Conservation (phyloP, 1,139 yeast genomes). For the Suhomyces anneliseae region DNA sequence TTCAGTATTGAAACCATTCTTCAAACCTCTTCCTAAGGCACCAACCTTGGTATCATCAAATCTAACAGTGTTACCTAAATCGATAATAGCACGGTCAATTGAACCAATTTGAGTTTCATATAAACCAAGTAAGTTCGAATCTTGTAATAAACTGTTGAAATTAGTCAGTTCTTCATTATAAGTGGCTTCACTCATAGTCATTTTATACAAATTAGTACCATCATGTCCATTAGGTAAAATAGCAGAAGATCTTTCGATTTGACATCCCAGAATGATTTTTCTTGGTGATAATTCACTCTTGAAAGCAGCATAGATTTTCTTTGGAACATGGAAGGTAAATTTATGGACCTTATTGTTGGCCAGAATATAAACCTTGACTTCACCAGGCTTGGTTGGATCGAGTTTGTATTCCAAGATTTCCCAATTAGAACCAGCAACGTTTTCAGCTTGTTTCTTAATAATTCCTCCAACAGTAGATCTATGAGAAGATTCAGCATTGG, state of each 20-base stretch:
- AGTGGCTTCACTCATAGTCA: conserved; percentile 65
- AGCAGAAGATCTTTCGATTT: conserved; percentile 58
- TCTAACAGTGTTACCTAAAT: conserved; percentile 70
- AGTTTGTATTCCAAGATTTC: conserved; percentile 72
- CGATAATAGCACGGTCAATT: conserved; percentile 73
- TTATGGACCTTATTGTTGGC: conserved; percentile 74
- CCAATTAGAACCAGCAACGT: conserved; percentile 78
- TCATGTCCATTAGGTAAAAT: conserved; percentile 71
- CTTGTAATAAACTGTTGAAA: conserved; percentile 65
- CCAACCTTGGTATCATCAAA: conserved; percentile 74
- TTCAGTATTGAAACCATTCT: conserved; percentile 73
- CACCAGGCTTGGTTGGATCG: conserved; percentile 66
- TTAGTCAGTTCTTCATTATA: conserved; percentile 58
- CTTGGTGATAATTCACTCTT: conserved; percentile 50
- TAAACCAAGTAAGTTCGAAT: conserved; percentile 63
- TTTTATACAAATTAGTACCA: conserved; percentile 54
- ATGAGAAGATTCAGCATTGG: conserved; percentile 45
- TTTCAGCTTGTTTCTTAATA: conserved; percentile 76
- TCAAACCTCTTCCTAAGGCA: conserved; percentile 82
- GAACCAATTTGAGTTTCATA: conserved; percentile 75
- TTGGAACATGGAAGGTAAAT: conserved; percentile 71
- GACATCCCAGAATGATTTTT: conserved; percentile 51
- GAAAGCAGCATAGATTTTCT: conserved; percentile 68
- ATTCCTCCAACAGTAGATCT: conserved; percentile 63
- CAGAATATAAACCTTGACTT: conserved; percentile 67